A percentile compares a stretch with the other conserved stretches of the same genome.
These are phyloP conservation scores for Kwoniella sp. DNA, from an alignment of 768 basidiomycete species.

Conservation along the genomic window DNA sequence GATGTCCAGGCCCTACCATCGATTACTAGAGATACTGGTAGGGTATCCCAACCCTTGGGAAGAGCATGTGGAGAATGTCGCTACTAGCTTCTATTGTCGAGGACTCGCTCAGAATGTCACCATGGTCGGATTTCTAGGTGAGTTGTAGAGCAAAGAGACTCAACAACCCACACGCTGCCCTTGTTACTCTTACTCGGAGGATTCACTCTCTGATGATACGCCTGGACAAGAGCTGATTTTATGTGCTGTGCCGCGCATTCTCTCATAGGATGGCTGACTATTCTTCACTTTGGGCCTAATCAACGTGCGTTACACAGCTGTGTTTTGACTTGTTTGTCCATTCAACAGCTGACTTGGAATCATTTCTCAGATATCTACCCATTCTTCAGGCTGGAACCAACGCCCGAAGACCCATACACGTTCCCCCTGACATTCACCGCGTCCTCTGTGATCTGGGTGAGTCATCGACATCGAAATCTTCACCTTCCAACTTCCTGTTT, in stretches of 20 bases:
- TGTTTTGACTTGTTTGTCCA: background rate
- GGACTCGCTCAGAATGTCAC: slow-evolving; percentile 59
- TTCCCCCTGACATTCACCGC: slow-evolving; percentile 58
- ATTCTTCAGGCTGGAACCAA: slow-evolving; percentile 57
- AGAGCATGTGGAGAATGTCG: slow-evolving; percentile 56
- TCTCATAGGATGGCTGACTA: slow-evolving; percentile 57
- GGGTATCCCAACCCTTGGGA: slow-evolving; percentile 56
- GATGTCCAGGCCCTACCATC: slow-evolving; percentile 56
- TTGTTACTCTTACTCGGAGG: background rate
- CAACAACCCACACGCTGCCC: background rate
- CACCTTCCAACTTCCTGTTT: background rate
- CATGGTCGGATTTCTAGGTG: slow-evolving; percentile 49
- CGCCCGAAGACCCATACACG: slow-evolving; percentile 58
- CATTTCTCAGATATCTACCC: slow-evolving; percentile 55
- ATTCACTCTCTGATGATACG: background rate
- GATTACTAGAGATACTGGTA: slow-evolving; percentile 49
- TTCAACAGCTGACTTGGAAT: slow-evolving; percentile 10
- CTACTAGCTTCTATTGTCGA: slow-evolving; percentile 56
- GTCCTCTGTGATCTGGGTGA: slow-evolving; percentile 57
- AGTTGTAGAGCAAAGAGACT: no score
- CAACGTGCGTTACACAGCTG: slow-evolving; percentile 32
- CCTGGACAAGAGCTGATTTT: background rate
- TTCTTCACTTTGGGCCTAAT: slow-evolving; percentile 59
- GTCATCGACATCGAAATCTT: slow-evolving; percentile 1
- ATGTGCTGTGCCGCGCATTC: slow-evolving; percentile 2